phyloP scores from a whole-genome alignment of 2,329 filamentous ascomycete species.

The Ceratocystis albifundus region DNA sequence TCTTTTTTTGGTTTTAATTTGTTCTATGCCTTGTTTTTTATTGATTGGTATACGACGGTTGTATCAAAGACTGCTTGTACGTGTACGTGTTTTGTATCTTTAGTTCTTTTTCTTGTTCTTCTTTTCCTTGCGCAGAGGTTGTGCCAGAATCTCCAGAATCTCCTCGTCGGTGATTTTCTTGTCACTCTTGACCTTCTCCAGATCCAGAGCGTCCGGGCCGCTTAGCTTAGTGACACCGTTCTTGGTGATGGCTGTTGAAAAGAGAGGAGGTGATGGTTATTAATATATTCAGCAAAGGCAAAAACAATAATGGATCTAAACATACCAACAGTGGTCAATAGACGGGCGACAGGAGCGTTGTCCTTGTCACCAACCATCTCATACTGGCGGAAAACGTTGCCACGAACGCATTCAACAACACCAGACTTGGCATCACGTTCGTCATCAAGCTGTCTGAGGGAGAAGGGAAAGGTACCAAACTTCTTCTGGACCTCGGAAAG shows the following conservation, averaged over 20 bases:
- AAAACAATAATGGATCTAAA: conserved; percentile 26
- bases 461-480: conserved; percentile 97
- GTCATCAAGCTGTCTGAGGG: conserved; percentile 88
- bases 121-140: conserved; percentile 86
- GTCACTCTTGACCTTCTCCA: conserved; percentile 78
- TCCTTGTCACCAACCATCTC: conserved; percentile 94
- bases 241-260: conserved; percentile 73
- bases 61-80: not conserved
- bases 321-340: conserved; percentile 88
- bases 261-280: conserved; percentile 15
- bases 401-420: conserved; percentile 89
- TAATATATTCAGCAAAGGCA: not conserved
- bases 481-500: conserved; percentile 93
- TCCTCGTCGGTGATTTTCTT: conserved; percentile 98
- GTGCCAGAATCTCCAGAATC: conserved; percentile 85
- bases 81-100: conserved; percentile 22
- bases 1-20: too few species aligned
- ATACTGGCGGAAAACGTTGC: conserved; percentile 87
- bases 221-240: conserved; percentile 85
- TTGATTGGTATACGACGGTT: conserved; percentile 13
- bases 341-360: conserved; percentile 66
- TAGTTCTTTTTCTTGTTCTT: conserved; percentile 65
- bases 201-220: conserved; percentile 61
- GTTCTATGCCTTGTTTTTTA: conserved; percentile 15
- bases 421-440: conserved; percentile 93